phyloP scores from a whole-genome alignment of 1,284 basidiomycete genomes.

The Ustilago bromivora region DNA sequence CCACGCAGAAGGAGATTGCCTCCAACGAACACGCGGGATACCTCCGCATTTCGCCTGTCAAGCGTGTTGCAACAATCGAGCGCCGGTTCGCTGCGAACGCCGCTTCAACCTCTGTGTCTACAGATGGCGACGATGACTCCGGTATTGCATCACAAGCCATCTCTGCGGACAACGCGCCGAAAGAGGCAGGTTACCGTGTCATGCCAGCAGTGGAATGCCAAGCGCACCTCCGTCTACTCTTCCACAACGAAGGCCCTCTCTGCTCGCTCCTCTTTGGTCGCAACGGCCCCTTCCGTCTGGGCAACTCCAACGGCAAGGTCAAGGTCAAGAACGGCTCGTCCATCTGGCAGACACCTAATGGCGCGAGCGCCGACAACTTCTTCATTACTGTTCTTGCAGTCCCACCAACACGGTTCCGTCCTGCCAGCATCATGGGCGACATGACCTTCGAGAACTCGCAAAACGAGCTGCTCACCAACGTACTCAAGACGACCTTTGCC shows the following conservation, averaged over 20 bases:
- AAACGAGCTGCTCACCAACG: slow-evolving; percentile 89
- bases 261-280: slow-evolving; percentile 91
- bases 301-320: slow-evolving; percentile 36
- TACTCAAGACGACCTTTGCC: slow-evolving; percentile 79
- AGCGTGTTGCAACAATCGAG: slow-evolving; percentile 54
- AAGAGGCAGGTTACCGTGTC: slow-evolving; percentile 74
- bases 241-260: slow-evolving; percentile 83
- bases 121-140: slow-evolving; percentile 24
- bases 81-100: slow-evolving; percentile 25
- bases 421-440: slow-evolving; percentile 91
- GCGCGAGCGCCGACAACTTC: slow-evolving; percentile 91
- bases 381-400: slow-evolving; percentile 94
- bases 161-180: slow-evolving; percentile 54
- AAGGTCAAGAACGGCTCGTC: slow-evolving; percentile 30
- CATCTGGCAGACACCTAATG: slow-evolving; percentile 49
- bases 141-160: slow-evolving; percentile 43
- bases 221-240: slow-evolving; percentile 89
- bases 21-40: slow-evolving; percentile 46
- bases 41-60: slow-evolving; percentile 51
- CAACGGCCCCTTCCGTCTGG: slow-evolving; percentile 81
- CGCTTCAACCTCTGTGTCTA: slow-evolving; percentile 28
- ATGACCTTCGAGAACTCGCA: slow-evolving; percentile 95
- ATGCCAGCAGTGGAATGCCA: slow-evolving; percentile 91
- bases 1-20: slow-evolving; percentile 31
- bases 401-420: slow-evolving; percentile 94